Conservation (phyloP, 2,329 filamentous ascomycete species). For the Mariannaea sp. region DNA sequence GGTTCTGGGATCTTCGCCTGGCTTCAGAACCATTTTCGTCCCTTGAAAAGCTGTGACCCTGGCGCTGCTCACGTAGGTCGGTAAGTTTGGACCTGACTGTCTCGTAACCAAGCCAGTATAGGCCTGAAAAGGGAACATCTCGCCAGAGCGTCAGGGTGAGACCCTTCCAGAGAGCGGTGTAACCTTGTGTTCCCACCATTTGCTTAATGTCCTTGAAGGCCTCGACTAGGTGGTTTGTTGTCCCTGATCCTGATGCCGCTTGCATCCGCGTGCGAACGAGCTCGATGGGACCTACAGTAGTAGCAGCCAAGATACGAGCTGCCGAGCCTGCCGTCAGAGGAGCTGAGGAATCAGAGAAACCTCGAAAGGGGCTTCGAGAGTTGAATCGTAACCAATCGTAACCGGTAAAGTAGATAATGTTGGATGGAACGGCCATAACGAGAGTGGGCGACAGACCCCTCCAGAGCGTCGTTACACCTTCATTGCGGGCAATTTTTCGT, state of each 20-base stretch:
- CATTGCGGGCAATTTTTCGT: constrained; percentile 91
- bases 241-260: constrained; percentile 64
- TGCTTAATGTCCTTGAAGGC: constrained; percentile 76
- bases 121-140: constrained; percentile 93
- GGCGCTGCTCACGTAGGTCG: constrained; percentile 64
- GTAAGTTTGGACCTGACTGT: constrained; percentile 73
- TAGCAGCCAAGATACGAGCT: constrained; percentile 79
- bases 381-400: constrained; percentile 92
- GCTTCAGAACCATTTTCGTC: constrained; percentile 46
- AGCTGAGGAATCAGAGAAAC: constrained; percentile 69
- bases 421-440: constrained; percentile 90
- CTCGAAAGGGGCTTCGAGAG: constrained; percentile 71
- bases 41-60: constrained; percentile 47
- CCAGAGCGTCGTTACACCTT: constrained; percentile 87
- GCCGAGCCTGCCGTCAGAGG: constrained; percentile 80
- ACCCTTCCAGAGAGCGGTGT: constrained; percentile 86
- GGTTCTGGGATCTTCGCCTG: constrained; percentile 62
- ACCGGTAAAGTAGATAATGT: constrained; percentile 98
- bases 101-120: constrained; percentile 99
- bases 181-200: constrained; percentile 80
- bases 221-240: constrained; percentile 74
- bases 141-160: constrained; percentile 91
- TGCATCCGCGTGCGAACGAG: constrained; percentile 94
- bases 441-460: constrained; percentile 91
- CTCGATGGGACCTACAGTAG: constrained; percentile 87